These are phyloP conservation scores for Eurotiales sp. DNA, from an alignment of 2,329 filamentous ascomycete genomes.

Conservation along the genomic window DNA sequence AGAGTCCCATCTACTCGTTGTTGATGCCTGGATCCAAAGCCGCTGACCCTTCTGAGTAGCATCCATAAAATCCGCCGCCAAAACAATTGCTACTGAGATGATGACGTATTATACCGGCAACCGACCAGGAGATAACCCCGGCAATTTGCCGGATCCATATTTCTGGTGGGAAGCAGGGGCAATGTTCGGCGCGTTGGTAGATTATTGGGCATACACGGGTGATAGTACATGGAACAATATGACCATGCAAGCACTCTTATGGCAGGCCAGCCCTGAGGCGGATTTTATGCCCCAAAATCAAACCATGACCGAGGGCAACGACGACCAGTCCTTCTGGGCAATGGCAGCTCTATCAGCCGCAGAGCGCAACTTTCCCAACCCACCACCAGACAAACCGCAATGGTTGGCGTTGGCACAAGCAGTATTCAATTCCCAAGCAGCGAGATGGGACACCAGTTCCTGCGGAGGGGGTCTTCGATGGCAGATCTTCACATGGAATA, in stretches of 20 bases:
- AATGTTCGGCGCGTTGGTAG: slow-evolving; percentile 39
- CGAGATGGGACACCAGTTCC: slow-evolving; percentile 63
- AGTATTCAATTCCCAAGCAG: slow-evolving; percentile 67
- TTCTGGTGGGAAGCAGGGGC: slow-evolving; percentile 45
- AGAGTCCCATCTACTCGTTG: not conserved
- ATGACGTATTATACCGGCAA: slow-evolving; percentile 50
- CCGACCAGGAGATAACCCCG: slow-evolving; percentile 48
- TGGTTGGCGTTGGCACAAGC: slow-evolving; percentile 62
- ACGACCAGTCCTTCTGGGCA: slow-evolving; percentile 58
- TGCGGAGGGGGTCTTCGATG: slow-evolving; percentile 73
- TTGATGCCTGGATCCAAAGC: not conserved
- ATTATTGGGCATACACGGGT: slow-evolving; percentile 44
- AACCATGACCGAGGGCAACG: slow-evolving; percentile 48
- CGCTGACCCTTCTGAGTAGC: slow-evolving; percentile 21
- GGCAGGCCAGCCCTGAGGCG: slow-evolving; percentile 34
- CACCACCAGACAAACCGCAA: slow-evolving; percentile 18
- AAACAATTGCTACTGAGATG: slow-evolving; percentile 45
- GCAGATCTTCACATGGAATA: slow-evolving; percentile 77
- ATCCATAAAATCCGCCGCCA: slow-evolving; percentile 47
- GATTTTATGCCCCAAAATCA: slow-evolving; percentile 44
- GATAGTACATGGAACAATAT: slow-evolving; percentile 38
- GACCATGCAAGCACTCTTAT: slow-evolving; percentile 33
- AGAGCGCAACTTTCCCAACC: slow-evolving; percentile 41
- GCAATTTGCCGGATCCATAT: slow-evolving; percentile 49
- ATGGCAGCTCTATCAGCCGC: slow-evolving; percentile 56